These are phyloP conservation scores for Starmerella powellii DNA, from an alignment of 805 yeast species.

Conservation along the genomic window DNA sequence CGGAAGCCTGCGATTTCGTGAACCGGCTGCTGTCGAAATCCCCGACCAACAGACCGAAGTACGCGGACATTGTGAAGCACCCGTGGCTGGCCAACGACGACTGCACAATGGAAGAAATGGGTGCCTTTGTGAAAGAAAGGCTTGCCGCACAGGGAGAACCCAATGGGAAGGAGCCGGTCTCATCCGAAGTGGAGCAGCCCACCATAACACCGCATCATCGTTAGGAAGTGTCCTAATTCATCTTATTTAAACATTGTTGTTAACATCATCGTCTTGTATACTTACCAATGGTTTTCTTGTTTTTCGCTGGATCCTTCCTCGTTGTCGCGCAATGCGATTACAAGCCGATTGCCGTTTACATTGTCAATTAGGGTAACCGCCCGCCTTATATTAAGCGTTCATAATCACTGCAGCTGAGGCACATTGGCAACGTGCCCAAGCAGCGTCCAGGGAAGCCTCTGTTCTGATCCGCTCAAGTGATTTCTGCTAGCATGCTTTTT, in stretches of 20 bases:
- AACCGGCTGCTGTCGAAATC: conserved; percentile 55
- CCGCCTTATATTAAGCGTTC: too few species aligned
- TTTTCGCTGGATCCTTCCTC: too few species aligned
- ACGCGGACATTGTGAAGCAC: conserved; percentile 59
- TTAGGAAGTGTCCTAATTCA: background rate
- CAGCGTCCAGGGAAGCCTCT: too few species aligned
- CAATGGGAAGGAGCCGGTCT: background rate
- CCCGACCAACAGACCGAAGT: conserved; percentile 72
- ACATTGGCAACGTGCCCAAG: too few species aligned
- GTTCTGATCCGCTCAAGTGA: background rate
- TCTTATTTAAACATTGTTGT: background rate
- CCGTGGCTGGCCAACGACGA: conserved; percentile 61
- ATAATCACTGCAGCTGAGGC: too few species aligned
- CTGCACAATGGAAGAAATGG: conserved; percentile 29
- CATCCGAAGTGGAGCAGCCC: conserved; percentile 3
- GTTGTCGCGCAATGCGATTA: too few species aligned
- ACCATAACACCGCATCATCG: conserved; percentile 1
- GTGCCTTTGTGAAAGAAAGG: conserved; percentile 28
- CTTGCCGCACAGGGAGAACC: conserved; percentile 1
- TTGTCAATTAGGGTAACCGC: too few species aligned
- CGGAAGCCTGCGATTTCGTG: conserved; percentile 76
- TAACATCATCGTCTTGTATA: background rate
- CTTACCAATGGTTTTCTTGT: too few species aligned
- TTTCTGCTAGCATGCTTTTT: conserved; percentile 25
- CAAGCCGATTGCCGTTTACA: too few species aligned